phyloP scores from a whole-genome alignment of 2,329 filamentous ascomycete genomes.

The Alternaria burnsii region DNA sequence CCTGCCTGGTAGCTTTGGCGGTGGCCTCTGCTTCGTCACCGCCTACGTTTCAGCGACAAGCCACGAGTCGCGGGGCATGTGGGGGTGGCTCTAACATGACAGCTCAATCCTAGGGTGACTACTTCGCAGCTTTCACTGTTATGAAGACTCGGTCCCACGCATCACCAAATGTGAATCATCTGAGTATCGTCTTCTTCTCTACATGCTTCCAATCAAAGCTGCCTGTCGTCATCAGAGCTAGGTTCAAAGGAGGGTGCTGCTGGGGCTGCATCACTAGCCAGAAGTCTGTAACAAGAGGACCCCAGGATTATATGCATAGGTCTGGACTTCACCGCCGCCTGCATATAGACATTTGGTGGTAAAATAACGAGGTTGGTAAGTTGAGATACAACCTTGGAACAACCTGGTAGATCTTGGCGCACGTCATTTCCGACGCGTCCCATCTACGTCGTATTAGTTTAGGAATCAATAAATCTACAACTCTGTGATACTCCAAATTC shows the following conservation, averaged over 20 bases:
- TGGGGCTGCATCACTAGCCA: background rate
- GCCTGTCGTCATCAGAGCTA: background rate
- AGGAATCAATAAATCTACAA: background rate
- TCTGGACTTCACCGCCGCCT: background rate
- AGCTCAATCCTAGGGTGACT: background rate
- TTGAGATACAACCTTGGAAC: conserved; percentile 20
- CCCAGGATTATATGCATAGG: background rate
- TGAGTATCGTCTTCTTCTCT: background rate
- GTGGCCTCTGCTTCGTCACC: conserved; percentile 17
- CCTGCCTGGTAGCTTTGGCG: conserved; percentile 28
- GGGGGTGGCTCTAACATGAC: conserved; percentile 11
- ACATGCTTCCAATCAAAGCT: background rate
- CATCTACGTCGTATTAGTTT: background rate
- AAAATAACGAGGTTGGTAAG: conserved; percentile 7
- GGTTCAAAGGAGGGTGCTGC: background rate
- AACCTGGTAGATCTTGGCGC: conserved; percentile 14
- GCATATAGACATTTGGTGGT: background rate
- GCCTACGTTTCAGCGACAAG: conserved; percentile 14
- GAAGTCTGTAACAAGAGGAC: background rate
- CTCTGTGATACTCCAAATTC: background rate
- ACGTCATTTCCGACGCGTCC: conserved; percentile 15
- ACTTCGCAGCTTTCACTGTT: background rate
- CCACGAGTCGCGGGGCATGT: conserved; percentile 17
- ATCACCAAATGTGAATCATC: background rate
- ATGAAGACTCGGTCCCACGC: background rate